Evolutionary conservation across 352 stramenopile genomes (phyloP).

Genomic region (Phytopythium boreale): DNA sequence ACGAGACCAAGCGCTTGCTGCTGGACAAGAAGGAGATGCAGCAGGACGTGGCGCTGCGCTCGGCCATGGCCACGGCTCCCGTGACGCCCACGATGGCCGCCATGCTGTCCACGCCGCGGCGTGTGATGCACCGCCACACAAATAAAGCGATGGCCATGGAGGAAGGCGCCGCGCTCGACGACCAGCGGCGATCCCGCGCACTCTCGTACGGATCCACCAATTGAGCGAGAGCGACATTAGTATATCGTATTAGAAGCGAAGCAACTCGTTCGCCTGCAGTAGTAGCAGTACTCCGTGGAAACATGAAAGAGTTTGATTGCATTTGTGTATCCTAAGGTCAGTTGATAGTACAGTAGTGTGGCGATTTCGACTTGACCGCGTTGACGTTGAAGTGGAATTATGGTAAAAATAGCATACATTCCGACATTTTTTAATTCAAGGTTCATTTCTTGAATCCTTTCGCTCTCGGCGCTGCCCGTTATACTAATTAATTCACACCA

Average conservation of each 20-base stretch:
- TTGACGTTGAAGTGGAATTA: background rate
- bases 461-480: background rate
- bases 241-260: background rate
- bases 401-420: background rate
- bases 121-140: slow-evolving; percentile 32
- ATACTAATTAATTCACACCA: slow-evolving; percentile 7
- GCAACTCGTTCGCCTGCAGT: background rate
- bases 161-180: slow-evolving; percentile 5
- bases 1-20: background rate
- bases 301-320: no score
- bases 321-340: no score
- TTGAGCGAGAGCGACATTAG: background rate
- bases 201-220: slow-evolving; percentile 19
- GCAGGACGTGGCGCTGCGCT: slow-evolving; percentile 58
- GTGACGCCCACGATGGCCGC: slow-evolving; percentile 66
- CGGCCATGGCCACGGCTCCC: slow-evolving; percentile 43
- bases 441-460: no score
- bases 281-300: background rate
- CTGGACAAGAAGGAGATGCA: slow-evolving; percentile 53
- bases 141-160: slow-evolving; percentile 12
- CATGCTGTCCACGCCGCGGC: slow-evolving; percentile 51
- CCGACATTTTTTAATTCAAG: background rate
- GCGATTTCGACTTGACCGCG: background rate
- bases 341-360: no score
- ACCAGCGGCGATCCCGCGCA: slow-evolving; percentile 2